Base-by-base conservation (phyloP, 2,329 filamentous ascomycete genomes). In the Trichoderma simmonsii region DNA sequence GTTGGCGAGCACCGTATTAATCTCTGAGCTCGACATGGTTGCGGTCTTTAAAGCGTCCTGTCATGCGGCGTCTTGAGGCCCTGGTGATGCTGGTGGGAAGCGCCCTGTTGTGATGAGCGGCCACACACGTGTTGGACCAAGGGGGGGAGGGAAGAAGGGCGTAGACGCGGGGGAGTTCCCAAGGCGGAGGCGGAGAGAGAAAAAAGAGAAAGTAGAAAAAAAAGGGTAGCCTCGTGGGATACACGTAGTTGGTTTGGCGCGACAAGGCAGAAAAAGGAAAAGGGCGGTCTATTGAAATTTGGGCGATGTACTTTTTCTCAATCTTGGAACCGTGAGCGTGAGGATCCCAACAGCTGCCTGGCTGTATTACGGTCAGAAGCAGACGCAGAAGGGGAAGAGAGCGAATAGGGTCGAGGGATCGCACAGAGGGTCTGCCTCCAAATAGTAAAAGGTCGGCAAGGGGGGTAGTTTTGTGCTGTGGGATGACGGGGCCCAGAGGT, bases 1-100 rank as follows among this genome's bases (percentile, higher is more conserved):
- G 87, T 95, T 95, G 85, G 94, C 91, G 87, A 99, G 92, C 87
- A 99, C 95, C 86, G 94, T 92, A 87, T 95, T 97, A 87, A 98
- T 97, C 87, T 98, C 94, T 92, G 97, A 85, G 86, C 86, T 88
- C 84, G 87, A 88, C 88, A 89, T 94, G 83, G 80, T 86, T 82
- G 81, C 78, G 79, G 80, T 79, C 77, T 76, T 76, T 73, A 70
- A 74, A 74, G 73, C 75, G 77, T 77, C 74, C 81, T 79, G 79
- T 81, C 81, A 82, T 82, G 79, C 81, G 80, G 79, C 74, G 77
- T 75, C 75, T 59, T 32, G 74, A 75, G 70, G 74, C 70, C 56
- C 70, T 62, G 68, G 30, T 63, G 73, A 72, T 75, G 74, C 77
- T 77, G 75, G 75, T 74, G 69, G 69, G 57, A 66, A 57, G 71